Conservation (phyloP, 352 stramenopile genomes). For the Phytophthora sojae region DNA sequence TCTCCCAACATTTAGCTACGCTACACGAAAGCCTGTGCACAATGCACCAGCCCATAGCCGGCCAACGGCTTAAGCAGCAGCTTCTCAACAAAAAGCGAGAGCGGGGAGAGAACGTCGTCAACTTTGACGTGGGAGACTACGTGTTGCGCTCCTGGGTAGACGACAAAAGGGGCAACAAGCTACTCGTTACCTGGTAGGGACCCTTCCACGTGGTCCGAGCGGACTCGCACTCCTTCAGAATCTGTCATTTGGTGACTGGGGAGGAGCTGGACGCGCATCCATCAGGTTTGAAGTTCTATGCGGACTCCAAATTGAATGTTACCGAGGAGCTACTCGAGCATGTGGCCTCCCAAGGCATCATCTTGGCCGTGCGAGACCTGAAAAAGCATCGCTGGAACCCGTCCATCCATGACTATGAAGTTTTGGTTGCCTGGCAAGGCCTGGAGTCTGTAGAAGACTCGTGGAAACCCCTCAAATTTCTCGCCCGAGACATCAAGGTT, state of each 20-base stretch:
- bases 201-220: constrained; percentile 7
- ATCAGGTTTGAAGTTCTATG: constrained; percentile 19
- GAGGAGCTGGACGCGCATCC: constrained; percentile 10
- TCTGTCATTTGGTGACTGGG: constrained; percentile 16
- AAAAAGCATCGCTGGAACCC: constrained; percentile 14
- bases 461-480: background rate
- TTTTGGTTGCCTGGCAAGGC: constrained; percentile 12
- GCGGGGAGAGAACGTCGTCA: constrained; percentile 10
- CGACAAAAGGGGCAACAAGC: constrained; percentile 10
- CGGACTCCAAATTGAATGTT: constrained; percentile 9
- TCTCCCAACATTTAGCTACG: background rate
- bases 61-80: constrained; percentile 6
- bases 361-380: constrained; percentile 1
- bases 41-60: constrained; percentile 6
- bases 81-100: constrained; percentile 11
- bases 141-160: constrained; percentile 11
- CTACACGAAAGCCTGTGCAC: constrained; percentile 1
- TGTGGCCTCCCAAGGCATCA: constrained; percentile 10
- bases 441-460: constrained; percentile 9
- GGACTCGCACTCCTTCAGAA: constrained; percentile 11
- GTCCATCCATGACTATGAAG: constrained; percentile 12
- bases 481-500: background rate
- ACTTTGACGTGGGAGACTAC: constrained; percentile 18
- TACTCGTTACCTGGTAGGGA: constrained; percentile 10
- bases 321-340: constrained; percentile 14